phyloP scores from a whole-genome alignment of 345 rosid species.

The Eucalyptus polyanthemos region DNA sequence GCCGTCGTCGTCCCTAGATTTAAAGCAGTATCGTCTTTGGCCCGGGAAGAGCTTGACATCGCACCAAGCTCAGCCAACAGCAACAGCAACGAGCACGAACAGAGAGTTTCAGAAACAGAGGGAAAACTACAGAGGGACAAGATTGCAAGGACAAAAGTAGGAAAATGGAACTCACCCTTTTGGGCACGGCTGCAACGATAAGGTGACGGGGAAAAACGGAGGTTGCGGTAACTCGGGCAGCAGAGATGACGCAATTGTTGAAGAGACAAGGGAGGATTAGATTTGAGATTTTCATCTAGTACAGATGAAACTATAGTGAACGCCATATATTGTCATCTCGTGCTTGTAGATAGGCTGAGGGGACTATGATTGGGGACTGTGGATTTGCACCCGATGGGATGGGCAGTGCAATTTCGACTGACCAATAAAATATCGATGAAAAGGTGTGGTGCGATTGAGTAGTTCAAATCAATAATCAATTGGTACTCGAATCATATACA shows the following conservation, averaged over 20 bases:
- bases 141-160: not conserved
- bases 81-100: not conserved
- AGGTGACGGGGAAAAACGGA: no score
- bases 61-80: not conserved
- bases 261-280: not conserved
- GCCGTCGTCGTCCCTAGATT: fast-evolving
- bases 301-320: not conserved
- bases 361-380: not conserved
- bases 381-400: not conserved
- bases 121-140: not conserved
- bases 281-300: no score
- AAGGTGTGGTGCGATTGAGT: not conserved
- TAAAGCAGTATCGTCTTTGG: not conserved
- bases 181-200: not conserved
- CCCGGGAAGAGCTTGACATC: not conserved
- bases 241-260: not conserved
- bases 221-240: no score
- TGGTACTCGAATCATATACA: not conserved
- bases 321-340: not conserved
- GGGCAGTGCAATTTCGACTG: not conserved
- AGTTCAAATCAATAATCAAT: not conserved
- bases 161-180: not conserved
- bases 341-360: not conserved
- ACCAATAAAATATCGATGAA: no score
- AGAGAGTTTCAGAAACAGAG: not conserved